Conservation (phyloP, 495 filamentous ascomycete species). For the Hypoxylon cercidicola region DNA sequence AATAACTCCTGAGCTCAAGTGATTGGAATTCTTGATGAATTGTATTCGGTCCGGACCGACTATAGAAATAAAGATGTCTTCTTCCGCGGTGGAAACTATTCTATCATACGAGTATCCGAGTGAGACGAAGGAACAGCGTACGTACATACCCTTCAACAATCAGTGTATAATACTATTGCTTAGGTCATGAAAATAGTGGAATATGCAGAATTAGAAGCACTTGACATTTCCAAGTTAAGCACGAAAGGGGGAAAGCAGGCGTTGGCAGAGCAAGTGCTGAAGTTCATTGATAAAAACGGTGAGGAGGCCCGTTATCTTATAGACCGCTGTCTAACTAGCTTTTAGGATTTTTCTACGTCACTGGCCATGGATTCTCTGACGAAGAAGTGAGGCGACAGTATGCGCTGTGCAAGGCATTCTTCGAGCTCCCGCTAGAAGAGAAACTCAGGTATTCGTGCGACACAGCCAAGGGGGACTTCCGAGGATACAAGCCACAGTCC, state of each 20-base stretch:
- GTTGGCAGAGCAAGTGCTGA: slow-evolving; percentile 61
- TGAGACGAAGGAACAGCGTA: slow-evolving; percentile 32
- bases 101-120: slow-evolving; percentile 28
- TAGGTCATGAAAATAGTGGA: slow-evolving; percentile 41
- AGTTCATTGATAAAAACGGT: slow-evolving; percentile 49
- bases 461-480: slow-evolving; percentile 59
- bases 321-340: background rate
- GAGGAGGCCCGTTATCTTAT: background rate
- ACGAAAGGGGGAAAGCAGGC: slow-evolving; percentile 62
- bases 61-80: slow-evolving; percentile 15
- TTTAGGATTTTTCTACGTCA: slow-evolving; percentile 65
- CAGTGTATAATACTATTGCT: background rate
- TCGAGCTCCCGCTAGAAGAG: slow-evolving; percentile 64
- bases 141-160: background rate
- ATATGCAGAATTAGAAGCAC: slow-evolving; percentile 54
- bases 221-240: slow-evolving; percentile 62
- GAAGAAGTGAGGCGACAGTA: slow-evolving; percentile 68
- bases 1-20: no score
- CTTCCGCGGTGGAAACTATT: slow-evolving; percentile 9
- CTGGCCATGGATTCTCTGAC: slow-evolving; percentile 64
- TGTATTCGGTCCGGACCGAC: no score
- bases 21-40: background rate
- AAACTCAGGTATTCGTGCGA: slow-evolving; percentile 63
- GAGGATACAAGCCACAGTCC: slow-evolving; percentile 52
- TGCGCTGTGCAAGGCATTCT: slow-evolving; percentile 64